Conservation (phyloP, 352 stramenopile species). For the Globisporangium polare region DNA sequence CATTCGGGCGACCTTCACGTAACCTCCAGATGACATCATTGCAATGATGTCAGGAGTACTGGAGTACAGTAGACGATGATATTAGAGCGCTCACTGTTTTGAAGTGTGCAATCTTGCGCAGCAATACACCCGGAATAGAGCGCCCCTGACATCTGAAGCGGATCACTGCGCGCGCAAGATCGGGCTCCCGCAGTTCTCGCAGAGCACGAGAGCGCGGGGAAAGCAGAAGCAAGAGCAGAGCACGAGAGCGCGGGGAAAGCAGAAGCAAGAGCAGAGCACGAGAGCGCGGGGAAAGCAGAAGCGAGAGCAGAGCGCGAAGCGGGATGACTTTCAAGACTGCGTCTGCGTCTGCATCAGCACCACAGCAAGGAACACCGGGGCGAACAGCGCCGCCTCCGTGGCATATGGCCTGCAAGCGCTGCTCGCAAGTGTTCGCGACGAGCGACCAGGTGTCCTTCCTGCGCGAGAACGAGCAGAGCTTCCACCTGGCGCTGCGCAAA, state of each 20-base stretch:
- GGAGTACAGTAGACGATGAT: too few species aligned
- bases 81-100: not conserved
- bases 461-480: conserved; percentile 16
- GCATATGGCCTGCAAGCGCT: conserved; percentile 15
- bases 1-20: not conserved
- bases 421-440: conserved; percentile 7
- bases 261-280: too few species aligned
- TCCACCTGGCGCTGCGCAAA: conserved; percentile 17
- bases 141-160: too few species aligned
- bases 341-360: not conserved
- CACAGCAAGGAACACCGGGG: not conserved
- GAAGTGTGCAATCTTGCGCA: not conserved
- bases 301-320: not conserved
- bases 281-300: not conserved
- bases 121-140: not conserved
- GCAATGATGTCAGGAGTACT: not conserved
- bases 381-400: not conserved
- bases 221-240: too few species aligned
- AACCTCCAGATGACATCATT: conserved; percentile 6
- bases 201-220: too few species aligned
- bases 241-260: too few species aligned
- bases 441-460: conserved; percentile 15
- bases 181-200: too few species aligned
- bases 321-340: not conserved
- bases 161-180: not conserved